Conservation (phyloP, 257 asterid genomes). For the Solanum bulbocastanum region DNA sequence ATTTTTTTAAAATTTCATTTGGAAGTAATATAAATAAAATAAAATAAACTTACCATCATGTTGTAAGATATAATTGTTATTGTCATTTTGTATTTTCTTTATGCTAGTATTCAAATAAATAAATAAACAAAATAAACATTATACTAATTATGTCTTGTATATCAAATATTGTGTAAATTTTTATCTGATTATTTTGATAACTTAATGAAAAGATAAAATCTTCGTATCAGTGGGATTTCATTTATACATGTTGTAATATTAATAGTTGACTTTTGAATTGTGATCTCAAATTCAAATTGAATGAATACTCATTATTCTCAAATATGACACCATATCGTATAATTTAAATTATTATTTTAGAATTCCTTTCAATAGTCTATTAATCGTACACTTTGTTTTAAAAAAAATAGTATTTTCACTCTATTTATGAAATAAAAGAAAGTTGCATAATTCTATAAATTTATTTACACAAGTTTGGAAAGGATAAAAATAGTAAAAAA, state of each 20-base stretch:
- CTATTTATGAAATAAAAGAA: background rate
- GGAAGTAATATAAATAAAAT: background rate
- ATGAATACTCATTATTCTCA: fast-evolving
- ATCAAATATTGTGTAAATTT: background rate
- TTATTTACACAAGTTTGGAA: background rate
- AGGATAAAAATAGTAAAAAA: background rate
- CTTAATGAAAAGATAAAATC: background rate
- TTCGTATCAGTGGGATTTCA: background rate
- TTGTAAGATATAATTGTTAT: background rate
- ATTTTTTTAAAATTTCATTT: no score
- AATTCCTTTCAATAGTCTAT: background rate
- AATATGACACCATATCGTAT: no score
- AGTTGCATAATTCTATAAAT: background rate
- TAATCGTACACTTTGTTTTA: no score
- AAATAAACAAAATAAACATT: background rate
- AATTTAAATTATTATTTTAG: fast-evolving
- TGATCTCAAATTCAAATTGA: background rate
- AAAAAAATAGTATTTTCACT: fast-evolving
- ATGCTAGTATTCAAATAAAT: background rate
- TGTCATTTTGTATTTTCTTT: background rate
- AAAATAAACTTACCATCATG: background rate
- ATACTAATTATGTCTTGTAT: background rate
- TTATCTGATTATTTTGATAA: background rate
- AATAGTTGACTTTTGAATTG: background rate
- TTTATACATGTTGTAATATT: no score